phyloP scores from a whole-genome alignment of 2,329 filamentous ascomycete genomes.

The Delphinella strobiligena region DNA sequence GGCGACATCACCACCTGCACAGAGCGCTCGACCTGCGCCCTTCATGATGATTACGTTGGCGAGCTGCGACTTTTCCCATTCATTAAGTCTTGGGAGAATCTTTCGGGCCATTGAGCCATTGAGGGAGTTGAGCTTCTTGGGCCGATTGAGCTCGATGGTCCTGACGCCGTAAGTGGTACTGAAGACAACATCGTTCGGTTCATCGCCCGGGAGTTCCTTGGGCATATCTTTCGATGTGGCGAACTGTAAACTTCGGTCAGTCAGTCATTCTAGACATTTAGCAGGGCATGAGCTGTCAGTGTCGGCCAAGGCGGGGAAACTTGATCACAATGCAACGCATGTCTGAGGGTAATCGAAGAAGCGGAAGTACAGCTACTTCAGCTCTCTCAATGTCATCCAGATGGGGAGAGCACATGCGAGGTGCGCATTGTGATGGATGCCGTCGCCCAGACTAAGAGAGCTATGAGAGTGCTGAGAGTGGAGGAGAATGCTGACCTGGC shows the following conservation, averaged over 20 bases:
- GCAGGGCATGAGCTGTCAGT: no score
- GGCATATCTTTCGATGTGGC: slow-evolving; percentile 14
- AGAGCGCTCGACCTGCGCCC: slow-evolving; percentile 77
- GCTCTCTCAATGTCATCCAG: no score
- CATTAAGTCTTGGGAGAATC: slow-evolving; percentile 71
- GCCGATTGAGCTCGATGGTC: slow-evolving; percentile 87
- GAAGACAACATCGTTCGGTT: slow-evolving; percentile 86
- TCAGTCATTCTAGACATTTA: no score
- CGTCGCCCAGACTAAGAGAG: neutral
- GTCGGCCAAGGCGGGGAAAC: no score
- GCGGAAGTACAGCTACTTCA: no score
- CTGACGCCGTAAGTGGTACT: slow-evolving; percentile 78
- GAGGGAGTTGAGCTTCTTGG: slow-evolving; percentile 81
- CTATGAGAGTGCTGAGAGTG: neutral
- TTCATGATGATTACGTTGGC: slow-evolving; percentile 90
- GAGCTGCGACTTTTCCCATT: slow-evolving; percentile 92
- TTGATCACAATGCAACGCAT: no score
- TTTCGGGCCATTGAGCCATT: slow-evolving; percentile 92
- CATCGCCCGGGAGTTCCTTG: slow-evolving; percentile 47
- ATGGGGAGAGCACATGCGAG: no score
- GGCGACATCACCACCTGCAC: slow-evolving; percentile 84
- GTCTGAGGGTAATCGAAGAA: no score
- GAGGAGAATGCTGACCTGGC: slow-evolving; percentile 8
- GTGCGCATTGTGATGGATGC: neutral
- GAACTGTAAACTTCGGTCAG: slow-evolving; percentile 20